Evolutionary conservation across 495 filamentous ascomycete species (phyloP), one percentile per base, ranked within the genome.

Genomic region (Rhizodiscina lignyota): DNA sequence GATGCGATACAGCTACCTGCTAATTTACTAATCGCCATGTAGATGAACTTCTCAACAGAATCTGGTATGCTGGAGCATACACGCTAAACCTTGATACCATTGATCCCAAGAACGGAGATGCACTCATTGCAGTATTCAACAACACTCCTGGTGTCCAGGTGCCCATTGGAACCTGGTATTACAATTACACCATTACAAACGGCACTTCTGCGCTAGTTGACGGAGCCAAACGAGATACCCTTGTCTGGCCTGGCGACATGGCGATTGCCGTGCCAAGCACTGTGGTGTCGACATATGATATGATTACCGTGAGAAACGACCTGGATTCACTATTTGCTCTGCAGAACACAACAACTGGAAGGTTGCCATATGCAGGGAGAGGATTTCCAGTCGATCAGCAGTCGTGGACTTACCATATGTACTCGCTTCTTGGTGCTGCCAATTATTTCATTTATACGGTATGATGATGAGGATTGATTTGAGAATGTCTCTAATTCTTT

Each of bases 1-100:
- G n/a, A n/a, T n/a, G 11, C 17, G 24, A 27, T 27, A 13, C 24
- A 27, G 24, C 24, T 8, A n/a, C n/a, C n/a, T n/a, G n/a, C n/a
- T n/a, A n/a, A n/a, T n/a, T n/a, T n/a, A n/a, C n/a, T n/a, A n/a
- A n/a, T n/a, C 27, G 50, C 49, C 27, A 45, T 41, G 3, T 53
- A 4, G 62, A 61, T 16, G 55, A 57, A 8, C 52, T 67, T 3
- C 47, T 63, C 4, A 74, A 77, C 37, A 49, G 60, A 10, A 60
- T 74, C 28, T 77, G 69, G 68, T 77, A 77, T 45, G 64, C 70
- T n/a, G 69, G 70, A 4, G 69, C 70, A 12, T 77, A 68, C 42
- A 77, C 72, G 0, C 53, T 66, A 21, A 68, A 74, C 47, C 54
- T 74, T 4, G 65, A 57, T 23, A 72, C 64, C 5, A 65, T 72